Base-by-base conservation (phyloP, 148 eudicot genomes). In the Spergularia marina region DNA sequence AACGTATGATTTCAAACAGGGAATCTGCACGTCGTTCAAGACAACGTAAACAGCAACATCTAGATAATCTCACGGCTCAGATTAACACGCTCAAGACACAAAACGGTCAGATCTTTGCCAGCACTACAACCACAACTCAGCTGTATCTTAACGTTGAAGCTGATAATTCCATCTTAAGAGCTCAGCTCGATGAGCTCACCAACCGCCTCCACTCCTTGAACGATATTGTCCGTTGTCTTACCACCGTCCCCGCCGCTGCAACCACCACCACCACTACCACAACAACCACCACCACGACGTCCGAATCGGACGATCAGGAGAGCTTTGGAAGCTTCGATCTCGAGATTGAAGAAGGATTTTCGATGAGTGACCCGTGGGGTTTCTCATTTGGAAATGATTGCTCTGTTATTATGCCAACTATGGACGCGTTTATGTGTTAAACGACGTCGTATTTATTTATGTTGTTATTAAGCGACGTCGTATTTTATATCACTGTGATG, bases 21-120 rank as follows among this genome's bases (percentile, higher is more conserved):
- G 94, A 89, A 71, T 89, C 97, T 0, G 97, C 97, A 2, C 53
- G 88, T 62, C 47, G 97, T 57, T 91, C 97, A 0, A 40, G 97
- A 53, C 71, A 84, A 70, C 77, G 83, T 60, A 91, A 88, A 77
- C 91, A 88, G 84, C 77, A 85, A 73, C 94, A 84, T 21, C 40
- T 88, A 75, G 85, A 86, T 68, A 89, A 88, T 71, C 79, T 89
- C 73, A 66, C 70, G 68, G 81, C 71, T 2, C 82, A 84, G 66
- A 62, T 65, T 57, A 56, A 49, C 57, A 79, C 79, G 55, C 83
- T 91, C 53, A 85, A 69, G 80, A 68, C 39, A 1, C 85, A 86
- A 70, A 91, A 89, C 65, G 53, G 56, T 16, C 83, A 77, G 20
- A 73, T 89, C 21, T 53, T 83, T 13, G 63, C 73, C 10, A 84